Evolutionary conservation across 129 eudicot species (phyloP).

Genomic region (Flaveria linearis): DNA sequence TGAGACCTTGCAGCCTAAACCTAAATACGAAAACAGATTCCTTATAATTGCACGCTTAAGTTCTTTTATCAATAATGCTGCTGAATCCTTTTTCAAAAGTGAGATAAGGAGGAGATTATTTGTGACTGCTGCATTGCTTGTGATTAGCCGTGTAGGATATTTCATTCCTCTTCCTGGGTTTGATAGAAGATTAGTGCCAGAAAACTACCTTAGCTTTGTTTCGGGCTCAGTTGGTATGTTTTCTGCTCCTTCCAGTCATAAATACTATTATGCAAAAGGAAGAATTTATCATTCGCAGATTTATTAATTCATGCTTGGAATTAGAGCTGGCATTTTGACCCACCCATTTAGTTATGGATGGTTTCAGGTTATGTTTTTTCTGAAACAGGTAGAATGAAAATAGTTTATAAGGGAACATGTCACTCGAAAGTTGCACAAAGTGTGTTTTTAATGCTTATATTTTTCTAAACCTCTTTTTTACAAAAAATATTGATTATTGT

Average conservation of each 20-base stretch:
- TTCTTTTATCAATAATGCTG: constrained; percentile 59
- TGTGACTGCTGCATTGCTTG: constrained; percentile 75
- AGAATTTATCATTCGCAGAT: background rate
- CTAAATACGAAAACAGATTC: constrained; percentile 64
- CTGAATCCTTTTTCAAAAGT: constrained; percentile 90
- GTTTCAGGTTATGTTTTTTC: background rate
- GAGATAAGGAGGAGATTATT: constrained; percentile 88
- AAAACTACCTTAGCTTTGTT: constrained; percentile 77
- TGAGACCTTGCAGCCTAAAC: constrained; percentile 40
- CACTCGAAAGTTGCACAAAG: background rate
- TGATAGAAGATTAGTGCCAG: constrained; percentile 91
- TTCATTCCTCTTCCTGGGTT: constrained; percentile 98
- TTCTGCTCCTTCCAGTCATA: background rate
- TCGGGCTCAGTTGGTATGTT: constrained; percentile 84
- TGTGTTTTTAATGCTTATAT: background rate
- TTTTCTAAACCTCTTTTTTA: background rate
- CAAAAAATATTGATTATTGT: background rate
- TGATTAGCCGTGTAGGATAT: constrained; percentile 86
- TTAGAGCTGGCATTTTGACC: background rate
- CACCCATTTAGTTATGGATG: background rate
- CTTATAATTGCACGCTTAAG: constrained; percentile 70
- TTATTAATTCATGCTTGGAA: constrained; percentile 1
- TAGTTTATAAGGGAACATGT: background rate
- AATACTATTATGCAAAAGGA: background rate
- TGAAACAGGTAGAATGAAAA: background rate